Conservation (phyloP, 768 basidiomycete species). For the Steccherinum ochraceum region DNA sequence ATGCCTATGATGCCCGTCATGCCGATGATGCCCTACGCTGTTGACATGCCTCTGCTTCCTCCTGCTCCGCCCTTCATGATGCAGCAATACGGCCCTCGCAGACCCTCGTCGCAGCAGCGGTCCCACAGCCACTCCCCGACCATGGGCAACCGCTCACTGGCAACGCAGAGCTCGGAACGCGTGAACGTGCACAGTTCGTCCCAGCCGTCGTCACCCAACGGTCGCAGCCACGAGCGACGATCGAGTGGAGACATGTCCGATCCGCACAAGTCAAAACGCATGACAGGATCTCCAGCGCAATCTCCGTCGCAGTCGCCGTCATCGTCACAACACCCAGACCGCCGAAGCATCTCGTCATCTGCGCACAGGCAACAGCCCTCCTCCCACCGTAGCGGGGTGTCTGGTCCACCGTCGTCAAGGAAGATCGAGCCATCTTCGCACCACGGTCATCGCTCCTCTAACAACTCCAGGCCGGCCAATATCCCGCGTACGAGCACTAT, state of each 20-base stretch:
- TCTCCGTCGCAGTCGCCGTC: conserved; percentile 4
- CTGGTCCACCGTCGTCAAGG: not conserved
- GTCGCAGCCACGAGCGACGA: conserved; percentile 7
- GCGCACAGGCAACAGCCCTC: not conserved
- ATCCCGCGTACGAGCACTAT: not conserved
- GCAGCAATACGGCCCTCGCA: conserved; percentile 43
- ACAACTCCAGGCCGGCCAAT: not conserved
- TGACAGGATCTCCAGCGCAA: not conserved
- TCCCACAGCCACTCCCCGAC: conserved; percentile 25
- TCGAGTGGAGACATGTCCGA: conserved; percentile 3
- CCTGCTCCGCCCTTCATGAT: conserved; percentile 75
- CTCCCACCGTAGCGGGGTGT: not conserved
- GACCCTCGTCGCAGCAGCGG: conserved; percentile 23
- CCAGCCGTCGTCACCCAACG: conserved; percentile 5
- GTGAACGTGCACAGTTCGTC: conserved; percentile 9
- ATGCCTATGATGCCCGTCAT: conserved; percentile 27
- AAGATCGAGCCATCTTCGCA: not conserved
- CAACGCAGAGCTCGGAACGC: conserved; percentile 13
- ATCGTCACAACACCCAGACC: not conserved
- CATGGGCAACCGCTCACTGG: conserved; percentile 4
- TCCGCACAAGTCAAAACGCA: not conserved
- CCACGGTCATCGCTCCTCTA: not conserved
- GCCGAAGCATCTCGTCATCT: not conserved
- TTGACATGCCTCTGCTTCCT: conserved; percentile 67
- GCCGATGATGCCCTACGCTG: conserved; percentile 25